These are phyloP conservation scores for Rubia yunnanensis DNA, from an alignment of 257 asterid species.

Conservation along the genomic window DNA sequence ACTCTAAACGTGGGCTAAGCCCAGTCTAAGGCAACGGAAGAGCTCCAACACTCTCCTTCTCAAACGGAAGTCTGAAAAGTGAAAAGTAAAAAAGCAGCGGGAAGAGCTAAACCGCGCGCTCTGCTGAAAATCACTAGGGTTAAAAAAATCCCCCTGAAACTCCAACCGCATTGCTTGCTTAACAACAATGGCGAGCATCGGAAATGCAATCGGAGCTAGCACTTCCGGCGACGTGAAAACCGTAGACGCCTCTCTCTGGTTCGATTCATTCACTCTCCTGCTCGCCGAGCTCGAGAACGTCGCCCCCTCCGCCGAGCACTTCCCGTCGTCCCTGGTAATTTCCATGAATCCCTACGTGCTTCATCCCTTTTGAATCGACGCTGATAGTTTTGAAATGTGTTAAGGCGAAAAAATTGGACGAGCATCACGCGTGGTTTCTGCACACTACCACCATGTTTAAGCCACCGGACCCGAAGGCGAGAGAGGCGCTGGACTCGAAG, in stretches of 20 bases:
- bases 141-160: neutral
- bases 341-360: neutral
- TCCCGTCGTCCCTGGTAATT: constrained; percentile 53
- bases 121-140: constrained; percentile 9
- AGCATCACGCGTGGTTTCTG: constrained; percentile 66
- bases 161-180: neutral
- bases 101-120: constrained; percentile 3
- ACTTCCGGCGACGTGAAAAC: constrained; percentile 21
- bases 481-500: constrained; percentile 62
- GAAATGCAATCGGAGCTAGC: constrained; percentile 14
- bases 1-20: neutral
- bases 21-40: neutral
- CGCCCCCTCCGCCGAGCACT: constrained; percentile 34
- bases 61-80: neutral
- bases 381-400: constrained; percentile 6
- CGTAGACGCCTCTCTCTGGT: constrained; percentile 79
- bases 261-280: constrained; percentile 71
- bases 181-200: constrained; percentile 23
- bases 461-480: constrained; percentile 60
- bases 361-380: neutral
- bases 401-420: constrained; percentile 75
- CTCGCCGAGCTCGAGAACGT: constrained; percentile 67
- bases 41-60: neutral
- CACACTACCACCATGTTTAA: constrained; percentile 48
- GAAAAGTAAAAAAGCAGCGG: neutral